Percentiles rank a stretch among this genome's conserved stretches.
Evolutionary conservation across 345 rosid genomes (phyloP).

Genomic region (Cardamine chenopodiifolia): DNA sequence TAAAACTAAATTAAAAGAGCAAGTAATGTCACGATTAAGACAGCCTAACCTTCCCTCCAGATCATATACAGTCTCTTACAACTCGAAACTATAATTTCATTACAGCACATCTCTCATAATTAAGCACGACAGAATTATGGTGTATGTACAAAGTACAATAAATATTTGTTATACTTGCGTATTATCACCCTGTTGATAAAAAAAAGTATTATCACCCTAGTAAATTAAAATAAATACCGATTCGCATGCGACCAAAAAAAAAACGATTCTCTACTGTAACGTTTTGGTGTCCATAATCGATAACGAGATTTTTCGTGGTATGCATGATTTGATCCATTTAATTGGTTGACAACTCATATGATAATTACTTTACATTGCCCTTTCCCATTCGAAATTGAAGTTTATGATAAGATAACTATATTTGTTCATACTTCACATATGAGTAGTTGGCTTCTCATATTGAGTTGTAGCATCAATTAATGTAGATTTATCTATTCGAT

Average conservation of each 20-base stretch:
- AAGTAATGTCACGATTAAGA: slow-evolving; percentile 32
- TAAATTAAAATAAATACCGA: neutral
- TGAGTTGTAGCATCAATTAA: slow-evolving; percentile 9
- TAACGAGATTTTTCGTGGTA: slow-evolving; percentile 22
- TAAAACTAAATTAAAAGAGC: neutral
- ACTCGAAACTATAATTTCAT: slow-evolving; percentile 10
- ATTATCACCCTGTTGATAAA: no score
- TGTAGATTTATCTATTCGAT: slow-evolving; percentile 9
- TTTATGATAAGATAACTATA: slow-evolving; percentile 5
- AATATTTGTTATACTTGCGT: neutral
- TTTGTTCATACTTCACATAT: neutral
- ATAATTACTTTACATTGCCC: slow-evolving; percentile 9
- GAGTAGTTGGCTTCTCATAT: slow-evolving; percentile 24
- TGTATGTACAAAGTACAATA: neutral
- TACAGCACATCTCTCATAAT: slow-evolving; percentile 27
- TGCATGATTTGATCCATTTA: slow-evolving; percentile 30
- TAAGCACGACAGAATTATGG: slow-evolving; percentile 19
- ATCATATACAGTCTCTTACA: slow-evolving; percentile 13
- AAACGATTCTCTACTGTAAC: neutral
- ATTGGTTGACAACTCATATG: slow-evolving; percentile 29
- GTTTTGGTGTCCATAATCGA: slow-evolving; percentile 21
- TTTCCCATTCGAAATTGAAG: neutral
- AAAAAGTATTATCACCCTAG: slow-evolving; percentile 6
- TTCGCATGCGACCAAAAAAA: neutral
- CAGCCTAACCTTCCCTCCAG: slow-evolving; percentile 38